phyloP scores from a whole-genome alignment of 345 rosid genomes.

The Sapria himalayana region DNA sequence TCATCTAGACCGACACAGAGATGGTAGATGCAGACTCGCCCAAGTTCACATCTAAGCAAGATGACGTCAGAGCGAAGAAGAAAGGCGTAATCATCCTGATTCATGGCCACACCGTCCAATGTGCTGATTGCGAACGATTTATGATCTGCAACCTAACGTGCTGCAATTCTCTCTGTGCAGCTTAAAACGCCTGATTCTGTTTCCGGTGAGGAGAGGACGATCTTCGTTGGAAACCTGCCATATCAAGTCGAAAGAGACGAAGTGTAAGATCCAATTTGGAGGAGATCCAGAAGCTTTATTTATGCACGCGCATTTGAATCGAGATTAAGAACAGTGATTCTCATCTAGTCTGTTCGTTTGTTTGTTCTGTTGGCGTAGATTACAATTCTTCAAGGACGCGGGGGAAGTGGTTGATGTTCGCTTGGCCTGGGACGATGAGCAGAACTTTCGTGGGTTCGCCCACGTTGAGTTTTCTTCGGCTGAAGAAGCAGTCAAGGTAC shows the following conservation, averaged over 20 bases:
- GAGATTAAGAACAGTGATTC: too few relatives aligned
- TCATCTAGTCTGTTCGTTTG: too few relatives aligned
- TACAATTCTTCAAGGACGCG: conserved; percentile 38
- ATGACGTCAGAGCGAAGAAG: conserved; percentile 17
- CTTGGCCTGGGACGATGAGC: conserved; percentile 25
- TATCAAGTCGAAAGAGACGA: conserved; percentile 31
- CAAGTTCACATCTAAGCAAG: conserved; percentile 7
- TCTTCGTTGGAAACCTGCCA: conserved; percentile 55
- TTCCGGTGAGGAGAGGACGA: conserved; percentile 30
- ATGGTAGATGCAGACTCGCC: conserved; percentile 36
- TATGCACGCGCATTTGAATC: too few relatives aligned
- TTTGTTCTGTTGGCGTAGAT: neutral
- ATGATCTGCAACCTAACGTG: too few relatives aligned
- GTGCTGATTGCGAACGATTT: too few relatives aligned
- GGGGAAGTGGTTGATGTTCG: conserved; percentile 67
- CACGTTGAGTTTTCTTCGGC: conserved; percentile 62
- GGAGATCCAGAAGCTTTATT: too few relatives aligned
- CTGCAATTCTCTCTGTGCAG: conserved; percentile 20
- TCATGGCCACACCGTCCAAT: too few relatives aligned
- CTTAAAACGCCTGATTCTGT: conserved; percentile 45
- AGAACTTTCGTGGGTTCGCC: conserved; percentile 47
- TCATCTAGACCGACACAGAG: conserved; percentile 41
- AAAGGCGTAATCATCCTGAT: conserved; percentile 19
- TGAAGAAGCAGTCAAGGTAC: conserved; percentile 55
- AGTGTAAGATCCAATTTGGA: too few relatives aligned